These are phyloP conservation scores for Quercus engelmannii DNA, from an alignment of 306 rosid genomes.

Conservation along the genomic window DNA sequence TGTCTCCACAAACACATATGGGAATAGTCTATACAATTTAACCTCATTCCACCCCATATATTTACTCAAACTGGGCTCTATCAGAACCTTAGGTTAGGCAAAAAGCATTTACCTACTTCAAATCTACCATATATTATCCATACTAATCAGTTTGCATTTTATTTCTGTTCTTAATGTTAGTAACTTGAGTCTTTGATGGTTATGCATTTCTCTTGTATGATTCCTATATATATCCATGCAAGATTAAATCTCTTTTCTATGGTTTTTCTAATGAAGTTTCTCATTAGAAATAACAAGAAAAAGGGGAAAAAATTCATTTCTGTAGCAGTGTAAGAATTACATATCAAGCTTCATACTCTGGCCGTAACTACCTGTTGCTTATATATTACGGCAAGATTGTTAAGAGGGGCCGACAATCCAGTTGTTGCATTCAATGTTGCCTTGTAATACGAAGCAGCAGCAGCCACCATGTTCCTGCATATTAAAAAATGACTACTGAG, in stretches of 20 bases:
- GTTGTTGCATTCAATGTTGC: conserved; percentile 90
- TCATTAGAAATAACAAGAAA: too few relatives aligned
- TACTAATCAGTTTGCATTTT: too few relatives aligned
- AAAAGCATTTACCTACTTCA: background rate
- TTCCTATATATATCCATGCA: too few relatives aligned
- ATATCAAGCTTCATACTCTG: too few relatives aligned
- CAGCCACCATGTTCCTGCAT: conserved; percentile 85
- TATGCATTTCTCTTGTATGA: too few relatives aligned
- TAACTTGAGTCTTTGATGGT: too few relatives aligned
- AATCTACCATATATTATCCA: too few relatives aligned
- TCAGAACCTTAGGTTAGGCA: conserved; percentile 37
- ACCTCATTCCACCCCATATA: conserved; percentile 32
- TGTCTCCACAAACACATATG: conserved; percentile 31
- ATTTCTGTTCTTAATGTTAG: too few relatives aligned
- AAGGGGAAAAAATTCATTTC: too few relatives aligned
- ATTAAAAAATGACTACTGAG: conserved; percentile 1
- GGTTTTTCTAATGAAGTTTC: too few relatives aligned
- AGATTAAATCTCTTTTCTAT: too few relatives aligned
- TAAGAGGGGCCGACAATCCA: conserved; percentile 93
- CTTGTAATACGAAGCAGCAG: conserved; percentile 93
- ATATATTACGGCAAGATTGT: conserved; percentile 89
- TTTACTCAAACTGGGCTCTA: background rate
- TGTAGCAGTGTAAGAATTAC: too few relatives aligned
- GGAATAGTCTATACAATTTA: conserved; percentile 36
- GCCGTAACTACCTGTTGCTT: conserved; percentile 71